A percentile compares a stretch with the other conserved stretches of the same genome.
phyloP scores from a whole-genome alignment of 1,284 basidiomycete species.

The Pascua sp. region DNA sequence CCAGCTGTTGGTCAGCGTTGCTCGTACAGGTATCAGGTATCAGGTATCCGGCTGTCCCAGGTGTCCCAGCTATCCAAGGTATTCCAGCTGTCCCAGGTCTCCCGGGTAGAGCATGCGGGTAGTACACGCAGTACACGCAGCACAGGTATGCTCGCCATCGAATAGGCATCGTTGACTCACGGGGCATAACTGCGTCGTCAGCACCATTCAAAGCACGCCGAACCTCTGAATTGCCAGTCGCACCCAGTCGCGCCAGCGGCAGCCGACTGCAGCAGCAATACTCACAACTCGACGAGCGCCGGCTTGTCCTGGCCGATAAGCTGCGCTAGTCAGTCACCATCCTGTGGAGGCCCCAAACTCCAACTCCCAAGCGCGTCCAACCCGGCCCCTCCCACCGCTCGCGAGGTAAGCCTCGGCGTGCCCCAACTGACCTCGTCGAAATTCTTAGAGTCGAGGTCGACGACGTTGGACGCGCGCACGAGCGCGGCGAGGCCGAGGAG shows the following conservation, averaged over 20 bases:
- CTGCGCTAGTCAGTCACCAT: conserved; percentile 15
- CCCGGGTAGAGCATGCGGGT: too few species aligned
- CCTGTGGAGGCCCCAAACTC: background rate
- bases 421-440: conserved; percentile 62
- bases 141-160: too few species aligned
- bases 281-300: conserved; percentile 84
- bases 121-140: too few species aligned
- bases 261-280: conserved; percentile 17
- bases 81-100: too few species aligned
- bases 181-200: conserved; percentile 39
- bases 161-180: conserved; percentile 20
- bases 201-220: background rate
- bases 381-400: background rate
- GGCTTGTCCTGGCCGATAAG: conserved; percentile 69
- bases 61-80: too few species aligned
- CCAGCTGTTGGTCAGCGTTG: conserved; percentile 35
- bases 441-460: conserved; percentile 70
- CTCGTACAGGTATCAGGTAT: too few species aligned
- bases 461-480: conserved; percentile 65
- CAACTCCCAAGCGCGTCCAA: background rate
- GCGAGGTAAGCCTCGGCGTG: background rate
- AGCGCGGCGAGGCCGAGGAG: conserved; percentile 56
- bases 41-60: background rate
- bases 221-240: too few species aligned
- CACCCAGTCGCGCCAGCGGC: too few species aligned